Base-by-base conservation (phyloP, 257 asterid species). In the Solanum virginianum region DNA sequence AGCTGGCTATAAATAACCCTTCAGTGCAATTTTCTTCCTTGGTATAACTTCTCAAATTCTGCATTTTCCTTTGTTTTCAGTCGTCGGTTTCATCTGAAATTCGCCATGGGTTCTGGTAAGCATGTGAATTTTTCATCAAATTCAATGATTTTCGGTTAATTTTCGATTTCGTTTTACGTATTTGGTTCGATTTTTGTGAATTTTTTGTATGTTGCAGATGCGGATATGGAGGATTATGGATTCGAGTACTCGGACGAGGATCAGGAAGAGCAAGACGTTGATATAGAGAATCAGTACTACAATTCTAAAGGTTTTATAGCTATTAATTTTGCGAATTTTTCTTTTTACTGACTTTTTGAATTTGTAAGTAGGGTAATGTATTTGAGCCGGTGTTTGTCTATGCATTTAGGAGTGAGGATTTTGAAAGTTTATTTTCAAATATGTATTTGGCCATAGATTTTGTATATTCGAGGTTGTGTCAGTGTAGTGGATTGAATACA, bases 141-240 rank as follows among this genome's bases (percentile, higher is more conserved):
- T 29, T 66, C 6, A 18, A 66, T 29, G 32, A 66, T 66, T 26
- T 24, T 13, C 15, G 45, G 74, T 29, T 29, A 15, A 66, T 66
- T 26, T 24, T 13, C 15, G 45, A 45, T 29, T 66, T 29, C 7
- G 45, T 29, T 66, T 24, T 66, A 7, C 15, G 10, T 66, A 29
- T 29, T 66, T 66, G 45, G 20, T 29, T 1, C 60, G 1, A 75
- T 85, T 9, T 24, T 83, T 55, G 80, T 87, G 80, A 84, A 41
- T 80, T 7, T 47, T 0, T 75, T 72, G 36, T 49, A 14, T 75
- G 62, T 47, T 49, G 86, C 86, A 94, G 97, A 94, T 89, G 98
- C 96, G 80, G 99, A 96, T 91, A 94, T 96, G 98, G 99, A 96
- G 91, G 98, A 96, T 84, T 96, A 94, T 68, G 99, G 98, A 54